phyloP scores from a whole-genome alignment of 208 protist genomes.

The Angomonas deanei region DNA sequence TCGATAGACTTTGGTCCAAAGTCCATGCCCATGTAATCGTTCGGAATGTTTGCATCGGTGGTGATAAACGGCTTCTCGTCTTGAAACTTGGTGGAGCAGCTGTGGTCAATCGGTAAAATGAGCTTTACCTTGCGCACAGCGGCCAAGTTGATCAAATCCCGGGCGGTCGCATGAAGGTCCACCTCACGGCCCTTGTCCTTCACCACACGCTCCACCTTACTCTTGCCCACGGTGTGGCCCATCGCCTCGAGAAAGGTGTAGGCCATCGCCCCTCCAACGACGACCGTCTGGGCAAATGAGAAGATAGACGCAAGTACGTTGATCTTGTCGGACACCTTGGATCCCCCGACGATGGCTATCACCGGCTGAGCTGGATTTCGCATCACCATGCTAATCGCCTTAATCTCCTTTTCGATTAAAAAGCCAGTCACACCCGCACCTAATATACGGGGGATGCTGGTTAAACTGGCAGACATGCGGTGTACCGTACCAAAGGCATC shows the following conservation, averaged over 20 bases:
- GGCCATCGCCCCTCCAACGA: constrained; percentile 99
- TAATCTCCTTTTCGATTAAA: constrained; percentile 99
- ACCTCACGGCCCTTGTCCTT: constrained; percentile 79
- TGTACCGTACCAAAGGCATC: constrained; percentile 99
- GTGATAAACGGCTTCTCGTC: constrained; percentile 76
- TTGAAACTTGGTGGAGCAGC: constrained; percentile 92
- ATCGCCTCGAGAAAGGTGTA: constrained; percentile 96
- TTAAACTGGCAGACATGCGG: constrained; percentile 96
- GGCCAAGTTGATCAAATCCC: constrained; percentile 79
- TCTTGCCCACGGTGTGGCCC: constrained; percentile 89
- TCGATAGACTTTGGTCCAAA: constrained; percentile 92
- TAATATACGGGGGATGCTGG: constrained; percentile 80
- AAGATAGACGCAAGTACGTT: constrained; percentile 98
- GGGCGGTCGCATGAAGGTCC: constrained; percentile 66
- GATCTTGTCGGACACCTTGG: constrained; percentile 99
- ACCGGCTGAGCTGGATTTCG: constrained; percentile 85
- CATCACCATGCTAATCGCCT: constrained; percentile 96
- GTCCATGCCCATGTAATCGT: constrained; percentile 94
- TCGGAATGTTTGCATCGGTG: constrained; percentile 69
- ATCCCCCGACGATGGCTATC: constrained; percentile 95
- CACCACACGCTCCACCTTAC: constrained; percentile 92
- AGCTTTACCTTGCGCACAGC: constrained; percentile 94
- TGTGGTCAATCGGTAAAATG: constrained; percentile 97
- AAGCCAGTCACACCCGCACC: constrained; percentile 96
- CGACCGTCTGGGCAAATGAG: constrained; percentile 96